These are phyloP conservation scores for Tolypocladium pustulatum DNA, from an alignment of 2,329 filamentous ascomycete species.

Conservation along the genomic window DNA sequence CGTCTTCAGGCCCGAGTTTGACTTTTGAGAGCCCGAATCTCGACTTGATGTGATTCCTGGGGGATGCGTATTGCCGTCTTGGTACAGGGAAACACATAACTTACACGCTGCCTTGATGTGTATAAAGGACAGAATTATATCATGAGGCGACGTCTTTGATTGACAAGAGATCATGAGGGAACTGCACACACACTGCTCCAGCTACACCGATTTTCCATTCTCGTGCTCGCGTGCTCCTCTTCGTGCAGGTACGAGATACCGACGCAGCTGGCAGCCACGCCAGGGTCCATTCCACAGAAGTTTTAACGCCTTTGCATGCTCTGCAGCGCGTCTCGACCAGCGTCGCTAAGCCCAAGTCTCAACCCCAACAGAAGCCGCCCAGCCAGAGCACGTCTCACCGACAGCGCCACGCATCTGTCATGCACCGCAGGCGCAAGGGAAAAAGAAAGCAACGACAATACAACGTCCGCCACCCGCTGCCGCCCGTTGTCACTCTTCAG, in stretches of 20 bases:
- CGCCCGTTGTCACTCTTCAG: not conserved
- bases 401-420: not conserved
- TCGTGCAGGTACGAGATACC: not conserved
- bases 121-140: not conserved
- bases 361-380: not conserved
- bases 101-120: not conserved
- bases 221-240: not conserved
- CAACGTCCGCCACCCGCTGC: not conserved
- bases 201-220: not conserved
- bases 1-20: conserved; percentile 79
- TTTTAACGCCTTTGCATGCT: not conserved
- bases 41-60: not conserved
- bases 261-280: not conserved
- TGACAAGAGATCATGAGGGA: not conserved
- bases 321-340: not conserved
- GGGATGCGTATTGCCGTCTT: not conserved
- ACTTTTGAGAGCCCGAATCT: conserved; percentile 44
- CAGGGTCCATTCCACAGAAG: not conserved
- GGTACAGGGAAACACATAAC: not conserved
- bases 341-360: not conserved
- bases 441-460: not conserved
- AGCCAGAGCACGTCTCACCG: not conserved
- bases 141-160: not conserved
- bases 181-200: not conserved
- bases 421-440: not conserved